phyloP scores from a whole-genome alignment of 2,329 filamentous ascomycete species.

The Cercospora sp. region DNA sequence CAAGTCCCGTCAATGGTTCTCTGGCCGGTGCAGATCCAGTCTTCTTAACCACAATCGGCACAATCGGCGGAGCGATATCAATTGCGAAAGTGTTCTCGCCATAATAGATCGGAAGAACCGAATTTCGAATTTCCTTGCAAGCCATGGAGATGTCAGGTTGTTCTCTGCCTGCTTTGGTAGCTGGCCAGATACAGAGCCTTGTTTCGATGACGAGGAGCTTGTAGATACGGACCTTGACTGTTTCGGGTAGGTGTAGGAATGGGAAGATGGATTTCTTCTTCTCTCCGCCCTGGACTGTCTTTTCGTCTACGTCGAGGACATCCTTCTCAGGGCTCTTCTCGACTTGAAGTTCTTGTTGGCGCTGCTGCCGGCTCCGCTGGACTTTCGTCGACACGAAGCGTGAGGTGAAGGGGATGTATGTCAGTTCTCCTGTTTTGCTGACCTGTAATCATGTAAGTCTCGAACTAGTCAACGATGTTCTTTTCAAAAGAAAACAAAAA shows the following conservation, averaged over 20 bases:
- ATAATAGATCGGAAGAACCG: constrained; percentile 34
- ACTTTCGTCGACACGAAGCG: constrained; percentile 7
- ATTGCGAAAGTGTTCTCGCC: constrained; percentile 31
- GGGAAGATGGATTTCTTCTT: not conserved
- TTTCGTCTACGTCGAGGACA: not conserved
- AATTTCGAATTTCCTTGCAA: constrained; percentile 25
- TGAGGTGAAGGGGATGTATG: not conserved
- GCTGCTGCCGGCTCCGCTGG: not conserved
- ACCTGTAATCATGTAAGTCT: not conserved
- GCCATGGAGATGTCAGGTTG: constrained; percentile 35
- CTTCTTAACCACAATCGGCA: not conserved
- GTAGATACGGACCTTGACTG: constrained; percentile 26
- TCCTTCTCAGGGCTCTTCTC: no score
- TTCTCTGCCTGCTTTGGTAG: constrained; percentile 19
- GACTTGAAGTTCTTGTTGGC: no score
- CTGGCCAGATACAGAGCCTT: constrained; percentile 28
- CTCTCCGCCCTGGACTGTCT: not conserved
- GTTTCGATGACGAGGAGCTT: constrained; percentile 26
- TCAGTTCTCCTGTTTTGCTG: not conserved
- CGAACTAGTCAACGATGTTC: no score
- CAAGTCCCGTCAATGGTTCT: constrained; percentile 1
- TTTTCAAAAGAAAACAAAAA: no score
- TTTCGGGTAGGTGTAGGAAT: constrained; percentile 17
- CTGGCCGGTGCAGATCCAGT: not conserved
- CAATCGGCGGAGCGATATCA: constrained; percentile 10